Evolutionary conservation across 805 yeast genomes (phyloP).

Genomic region (Saccharomycodes ludwigii): DNA sequence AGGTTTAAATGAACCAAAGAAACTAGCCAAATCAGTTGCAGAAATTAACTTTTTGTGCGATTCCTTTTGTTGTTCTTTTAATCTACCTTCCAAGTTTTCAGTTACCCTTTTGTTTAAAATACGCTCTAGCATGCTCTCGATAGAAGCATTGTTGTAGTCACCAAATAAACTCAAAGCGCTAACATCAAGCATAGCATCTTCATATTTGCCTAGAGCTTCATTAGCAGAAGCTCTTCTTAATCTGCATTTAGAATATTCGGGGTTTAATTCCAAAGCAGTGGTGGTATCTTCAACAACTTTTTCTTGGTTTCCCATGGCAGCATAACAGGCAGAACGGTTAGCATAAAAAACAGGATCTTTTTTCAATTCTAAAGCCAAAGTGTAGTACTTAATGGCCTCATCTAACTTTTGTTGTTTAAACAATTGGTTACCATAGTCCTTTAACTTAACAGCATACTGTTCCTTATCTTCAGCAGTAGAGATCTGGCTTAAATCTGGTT

Average conservation of each 20-base stretch:
- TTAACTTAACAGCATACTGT: constrained; percentile 59
- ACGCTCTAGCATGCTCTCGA: constrained; percentile 77
- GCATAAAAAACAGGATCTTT: constrained; percentile 85
- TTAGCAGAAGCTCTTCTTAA: constrained; percentile 89
- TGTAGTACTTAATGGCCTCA: constrained; percentile 69
- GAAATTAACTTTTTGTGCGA: constrained; percentile 50
- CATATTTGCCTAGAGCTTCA: constrained; percentile 65
- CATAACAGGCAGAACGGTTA: constrained; percentile 92
- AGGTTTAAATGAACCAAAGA: constrained; percentile 71
- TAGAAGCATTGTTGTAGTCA: constrained; percentile 64
- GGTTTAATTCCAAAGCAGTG: constrained; percentile 72
- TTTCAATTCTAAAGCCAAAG: constrained; percentile 64
- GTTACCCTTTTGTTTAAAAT: constrained; percentile 73
- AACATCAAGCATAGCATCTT: constrained; percentile 82
- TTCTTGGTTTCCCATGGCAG: constrained; percentile 66
- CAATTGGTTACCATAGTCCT: constrained; percentile 77
- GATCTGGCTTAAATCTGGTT: constrained; percentile 41
- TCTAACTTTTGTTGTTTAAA: constrained; percentile 61
- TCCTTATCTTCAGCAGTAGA: constrained; percentile 40
- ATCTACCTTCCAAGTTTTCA: constrained; percentile 50
- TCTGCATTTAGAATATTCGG: constrained; percentile 83
- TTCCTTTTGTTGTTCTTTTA: constrained; percentile 22
- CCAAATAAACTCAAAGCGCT: constrained; percentile 82
- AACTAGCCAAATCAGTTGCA: constrained; percentile 71
- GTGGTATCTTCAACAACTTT: constrained; percentile 84